Evolutionary conservation across 371 early-diverging fungal genomes (phyloP).

Genomic region (Mucor lusitanicus): DNA sequence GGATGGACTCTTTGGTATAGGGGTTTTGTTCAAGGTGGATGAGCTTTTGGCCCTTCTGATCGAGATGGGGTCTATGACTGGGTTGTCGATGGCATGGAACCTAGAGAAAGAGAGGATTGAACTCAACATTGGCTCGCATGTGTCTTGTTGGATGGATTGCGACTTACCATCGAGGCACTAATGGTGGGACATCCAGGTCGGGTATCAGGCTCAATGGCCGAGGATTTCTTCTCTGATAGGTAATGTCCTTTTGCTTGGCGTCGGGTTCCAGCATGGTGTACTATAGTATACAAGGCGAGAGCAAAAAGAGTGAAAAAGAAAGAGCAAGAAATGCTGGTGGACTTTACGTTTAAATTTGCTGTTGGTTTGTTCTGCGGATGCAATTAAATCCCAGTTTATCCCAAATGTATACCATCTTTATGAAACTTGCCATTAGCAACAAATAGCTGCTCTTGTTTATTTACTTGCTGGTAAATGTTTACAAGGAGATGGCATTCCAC

Average conservation of each 20-base stretch:
- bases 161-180: constrained; percentile 30
- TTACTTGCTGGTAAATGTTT: not conserved
- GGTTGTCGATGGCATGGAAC: constrained; percentile 39
- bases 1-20: constrained; percentile 16
- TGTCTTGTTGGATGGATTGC: not conserved
- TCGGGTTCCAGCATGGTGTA: constrained; percentile 27
- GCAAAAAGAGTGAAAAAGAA: not conserved
- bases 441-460: not conserved
- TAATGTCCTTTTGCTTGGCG: constrained; percentile 12
- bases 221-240: constrained; percentile 18
- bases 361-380: not conserved
- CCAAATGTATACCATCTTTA: too few relatives aligned
- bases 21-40: constrained; percentile 17
- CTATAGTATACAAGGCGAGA: constrained; percentile 3
- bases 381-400: not conserved
- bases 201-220: constrained; percentile 27
- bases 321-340: not conserved
- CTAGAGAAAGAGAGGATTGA: not conserved
- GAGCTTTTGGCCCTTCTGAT: constrained; percentile 28
- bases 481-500: not conserved
- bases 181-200: constrained; percentile 26
- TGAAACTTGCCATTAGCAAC: too few relatives aligned
- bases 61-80: constrained; percentile 25
- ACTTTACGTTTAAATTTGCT: not conserved
- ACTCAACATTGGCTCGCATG: not conserved